Conservation (phyloP, 2,329 filamentous ascomycete species). For the Xylariaceae sp. region DNA sequence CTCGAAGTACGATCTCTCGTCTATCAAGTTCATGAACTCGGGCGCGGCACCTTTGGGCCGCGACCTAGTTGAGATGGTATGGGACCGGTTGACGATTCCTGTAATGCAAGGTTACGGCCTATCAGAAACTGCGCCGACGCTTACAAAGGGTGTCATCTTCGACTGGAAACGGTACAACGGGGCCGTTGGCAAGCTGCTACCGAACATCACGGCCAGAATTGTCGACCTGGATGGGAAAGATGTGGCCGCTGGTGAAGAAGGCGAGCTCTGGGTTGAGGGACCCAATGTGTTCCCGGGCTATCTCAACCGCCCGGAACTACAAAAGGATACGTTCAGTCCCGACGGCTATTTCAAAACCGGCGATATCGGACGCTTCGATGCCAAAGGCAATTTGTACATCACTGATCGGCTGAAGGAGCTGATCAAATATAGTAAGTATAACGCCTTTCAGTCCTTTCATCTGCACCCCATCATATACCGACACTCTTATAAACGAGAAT, state of each 20-base stretch:
- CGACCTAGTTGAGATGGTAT: slow-evolving; percentile 74
- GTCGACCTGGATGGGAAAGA: slow-evolving; percentile 59
- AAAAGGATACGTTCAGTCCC: slow-evolving; percentile 63
- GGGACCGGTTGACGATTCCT: slow-evolving; percentile 67
- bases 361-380: slow-evolving; percentile 76
- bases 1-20: slow-evolving; percentile 74
- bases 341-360: slow-evolving; percentile 91
- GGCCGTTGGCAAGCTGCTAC: slow-evolving; percentile 70
- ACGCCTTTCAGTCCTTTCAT: slow-evolving; percentile 21
- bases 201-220: slow-evolving; percentile 78
- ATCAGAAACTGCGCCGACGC: slow-evolving; percentile 78
- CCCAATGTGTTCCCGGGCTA: slow-evolving; percentile 80
- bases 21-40: slow-evolving; percentile 77
- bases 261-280: slow-evolving; percentile 74
- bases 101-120: slow-evolving; percentile 94
- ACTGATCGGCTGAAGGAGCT: slow-evolving; percentile 77
- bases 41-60: slow-evolving; percentile 80
- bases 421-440: slow-evolving; percentile 53
- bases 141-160: slow-evolving; percentile 67
- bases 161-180: slow-evolving; percentile 76
- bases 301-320: slow-evolving; percentile 67
- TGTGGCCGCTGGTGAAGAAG: slow-evolving; percentile 56
- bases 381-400: slow-evolving; percentile 78
- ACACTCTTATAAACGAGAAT: too few species aligned
- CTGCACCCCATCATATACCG: background rate